Conservation (phyloP, 2,329 filamentous ascomycete genomes). For the Paraphoma chrysanthemicola region DNA sequence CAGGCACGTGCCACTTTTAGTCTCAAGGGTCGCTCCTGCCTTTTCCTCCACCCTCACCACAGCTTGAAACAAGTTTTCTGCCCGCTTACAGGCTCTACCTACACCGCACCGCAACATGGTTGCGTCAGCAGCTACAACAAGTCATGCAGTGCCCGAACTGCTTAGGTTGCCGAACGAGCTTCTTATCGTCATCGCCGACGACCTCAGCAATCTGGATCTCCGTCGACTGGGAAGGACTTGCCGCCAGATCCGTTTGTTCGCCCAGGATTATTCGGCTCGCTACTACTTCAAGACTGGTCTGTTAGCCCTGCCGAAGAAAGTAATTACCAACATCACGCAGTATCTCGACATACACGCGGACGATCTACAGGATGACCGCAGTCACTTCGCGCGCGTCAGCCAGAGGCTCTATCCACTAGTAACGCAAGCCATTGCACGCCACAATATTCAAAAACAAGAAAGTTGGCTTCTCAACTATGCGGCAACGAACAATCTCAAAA, state of each 20-base stretch:
- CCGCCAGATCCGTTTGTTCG: slow-evolving; percentile 6
- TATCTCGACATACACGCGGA: neutral
- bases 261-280: slow-evolving; percentile 6
- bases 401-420: slow-evolving; percentile 15
- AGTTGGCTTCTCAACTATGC: slow-evolving; percentile 17
- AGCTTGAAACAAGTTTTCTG: neutral
- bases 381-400: slow-evolving; percentile 12
- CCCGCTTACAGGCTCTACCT: neutral
- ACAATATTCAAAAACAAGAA: slow-evolving; percentile 11
- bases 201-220: slow-evolving; percentile 8
- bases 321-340: slow-evolving; percentile 13
- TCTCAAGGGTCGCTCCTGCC: neutral
- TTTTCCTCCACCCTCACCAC: neutral
- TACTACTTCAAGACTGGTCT: slow-evolving; percentile 10
- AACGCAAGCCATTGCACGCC: slow-evolving; percentile 11
- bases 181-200: slow-evolving; percentile 7
- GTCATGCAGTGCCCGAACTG: neutral
- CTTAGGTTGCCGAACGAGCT: slow-evolving; percentile 14
- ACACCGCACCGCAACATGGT: too few species aligned
- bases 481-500: slow-evolving; percentile 12
- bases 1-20: neutral
- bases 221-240: slow-evolving; percentile 8
- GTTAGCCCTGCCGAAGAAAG: slow-evolving; percentile 12
- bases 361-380: slow-evolving; percentile 7
- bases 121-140: neutral